These are phyloP conservation scores for Boletus mariae DNA, from an alignment of 1,284 basidiomycete genomes.

Conservation along the genomic window DNA sequence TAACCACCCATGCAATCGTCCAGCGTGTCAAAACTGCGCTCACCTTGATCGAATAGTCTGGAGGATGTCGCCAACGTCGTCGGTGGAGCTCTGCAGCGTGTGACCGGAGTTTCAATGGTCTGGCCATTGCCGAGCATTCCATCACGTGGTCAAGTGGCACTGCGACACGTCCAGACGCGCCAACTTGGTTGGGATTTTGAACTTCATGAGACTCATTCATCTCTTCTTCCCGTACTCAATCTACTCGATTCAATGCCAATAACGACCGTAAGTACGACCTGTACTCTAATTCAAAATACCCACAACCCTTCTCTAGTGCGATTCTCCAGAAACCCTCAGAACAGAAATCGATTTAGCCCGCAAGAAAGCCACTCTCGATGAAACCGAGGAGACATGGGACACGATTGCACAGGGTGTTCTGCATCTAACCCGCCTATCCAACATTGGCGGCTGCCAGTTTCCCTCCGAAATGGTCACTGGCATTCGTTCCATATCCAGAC, in stretches of 20 bases:
- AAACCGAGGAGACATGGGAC: slow-evolving; percentile 85
- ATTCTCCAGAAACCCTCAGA: slow-evolving; percentile 35
- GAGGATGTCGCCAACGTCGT: slow-evolving; percentile 17
- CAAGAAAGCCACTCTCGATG: slow-evolving; percentile 48
- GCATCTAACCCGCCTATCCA: slow-evolving; percentile 53
- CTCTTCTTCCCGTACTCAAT: neutral
- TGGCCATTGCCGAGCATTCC: slow-evolving; percentile 21
- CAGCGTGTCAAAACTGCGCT: slow-evolving; percentile 11
- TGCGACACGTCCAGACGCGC: slow-evolving; percentile 24
- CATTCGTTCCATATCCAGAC: slow-evolving; percentile 54
- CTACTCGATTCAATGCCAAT: slow-evolving; percentile 27
- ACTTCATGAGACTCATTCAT: slow-evolving; percentile 19
- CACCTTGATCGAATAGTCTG: slow-evolving; percentile 25
- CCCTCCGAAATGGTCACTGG: slow-evolving; percentile 52
- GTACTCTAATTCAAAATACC: rapidly evolving
- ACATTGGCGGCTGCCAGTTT: slow-evolving; percentile 54
- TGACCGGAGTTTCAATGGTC: slow-evolving; percentile 25
- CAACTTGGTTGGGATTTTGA: slow-evolving; percentile 11
- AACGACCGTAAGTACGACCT: slow-evolving; percentile 21
- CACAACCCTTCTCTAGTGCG: slow-evolving; percentile 29
- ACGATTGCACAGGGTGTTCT: slow-evolving; percentile 57
- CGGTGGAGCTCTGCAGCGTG: slow-evolving; percentile 3
- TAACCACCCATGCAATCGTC: neutral
- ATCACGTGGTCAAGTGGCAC: slow-evolving; percentile 28
- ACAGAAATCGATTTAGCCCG: slow-evolving; percentile 43